phyloP scores from a whole-genome alignment of 2,329 filamentous ascomycete species.

The Aspergillus sojae region DNA sequence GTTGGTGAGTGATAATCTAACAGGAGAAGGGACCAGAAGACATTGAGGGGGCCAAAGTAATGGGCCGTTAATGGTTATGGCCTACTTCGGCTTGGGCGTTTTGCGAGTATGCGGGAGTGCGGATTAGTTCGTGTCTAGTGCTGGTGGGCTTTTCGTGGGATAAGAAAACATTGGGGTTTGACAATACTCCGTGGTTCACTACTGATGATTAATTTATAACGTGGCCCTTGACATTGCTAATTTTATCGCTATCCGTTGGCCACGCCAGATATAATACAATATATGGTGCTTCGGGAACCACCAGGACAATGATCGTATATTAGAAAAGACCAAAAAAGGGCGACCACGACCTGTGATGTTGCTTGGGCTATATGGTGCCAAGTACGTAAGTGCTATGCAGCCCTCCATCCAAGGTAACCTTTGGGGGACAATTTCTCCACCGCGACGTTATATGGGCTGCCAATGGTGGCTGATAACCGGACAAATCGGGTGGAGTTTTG shows the following conservation, averaged over 20 bases:
- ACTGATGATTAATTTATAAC: not conserved
- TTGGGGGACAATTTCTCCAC: not conserved
- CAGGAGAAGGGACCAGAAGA: not conserved
- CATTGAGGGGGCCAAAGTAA: not conserved
- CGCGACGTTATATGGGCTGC: not conserved
- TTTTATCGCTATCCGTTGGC: not conserved
- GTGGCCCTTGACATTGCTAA: not conserved
- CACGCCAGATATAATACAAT: not conserved
- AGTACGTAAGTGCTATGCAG: slow-evolving; percentile 1
- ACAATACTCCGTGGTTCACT: not conserved
- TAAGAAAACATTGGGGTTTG: not conserved
- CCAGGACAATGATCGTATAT: not conserved
- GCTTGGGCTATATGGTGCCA: not conserved
- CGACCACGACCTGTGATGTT: not conserved
- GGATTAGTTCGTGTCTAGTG: not conserved
- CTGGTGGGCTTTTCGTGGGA: not conserved
- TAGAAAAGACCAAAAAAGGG: not conserved
- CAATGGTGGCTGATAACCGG: not conserved
- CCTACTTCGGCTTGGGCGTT: not conserved
- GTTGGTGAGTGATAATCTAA: not conserved
- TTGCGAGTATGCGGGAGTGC: not conserved
- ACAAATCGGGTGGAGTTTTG: not conserved
- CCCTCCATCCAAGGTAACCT: not conserved
- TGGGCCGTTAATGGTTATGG: not conserved
- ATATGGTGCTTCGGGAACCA: not conserved